Evolutionary conservation across 2,329 filamentous ascomycete species (phyloP), one percentile per base, ranked within the genome.

Genomic region (Emergomyces orientalis): DNA sequence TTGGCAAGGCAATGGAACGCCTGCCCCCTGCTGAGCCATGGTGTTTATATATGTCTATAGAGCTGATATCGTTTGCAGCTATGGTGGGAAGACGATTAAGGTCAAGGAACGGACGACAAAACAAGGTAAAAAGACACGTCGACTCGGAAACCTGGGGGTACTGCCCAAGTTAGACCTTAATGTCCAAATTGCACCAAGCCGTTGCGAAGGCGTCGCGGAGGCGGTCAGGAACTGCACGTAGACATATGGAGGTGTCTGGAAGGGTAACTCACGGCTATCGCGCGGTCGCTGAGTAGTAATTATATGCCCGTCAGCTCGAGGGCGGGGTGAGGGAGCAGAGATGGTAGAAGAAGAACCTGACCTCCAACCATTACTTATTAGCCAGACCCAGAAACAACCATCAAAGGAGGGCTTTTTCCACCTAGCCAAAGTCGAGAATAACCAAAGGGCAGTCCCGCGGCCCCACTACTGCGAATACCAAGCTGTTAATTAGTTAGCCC

Each of bases 1-100:
- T 30, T 63, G 65, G n/a, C 60, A 59, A 17, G 63, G 65, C 11
- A 59, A 41, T 25, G 64, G 60, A 57, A 47, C 30, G 45, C 7
- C 56, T 22, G 6, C 22, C 25, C 1, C 22, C 27, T 59, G 25
- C n/a, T 59, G 39, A 59, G 39, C 65, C 63, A 65, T 65, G 34
- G 61, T 30, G 14, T 52, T 32, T 32, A 52, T 52, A 22, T 14
- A 9, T 14, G 13, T 47, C 19, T 47, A 2, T 47, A 30, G 27
- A 27, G 9, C 19, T 22, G 51, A 17, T 54, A n/a, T 25, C 17
- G 25, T 13, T 6, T 27, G 22, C 25, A 47, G 43, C n/a, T 47
- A 47, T 47, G n/a, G 43, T n/a, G n/a, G n/a, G 19, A 47, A 22
- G 6, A 5, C 2, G 13, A 19, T 30, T 30, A 25, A 22, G 14